These are phyloP conservation scores for Lophium mytilinum DNA, from an alignment of 495 filamentous ascomycete genomes.

Conservation along the genomic window DNA sequence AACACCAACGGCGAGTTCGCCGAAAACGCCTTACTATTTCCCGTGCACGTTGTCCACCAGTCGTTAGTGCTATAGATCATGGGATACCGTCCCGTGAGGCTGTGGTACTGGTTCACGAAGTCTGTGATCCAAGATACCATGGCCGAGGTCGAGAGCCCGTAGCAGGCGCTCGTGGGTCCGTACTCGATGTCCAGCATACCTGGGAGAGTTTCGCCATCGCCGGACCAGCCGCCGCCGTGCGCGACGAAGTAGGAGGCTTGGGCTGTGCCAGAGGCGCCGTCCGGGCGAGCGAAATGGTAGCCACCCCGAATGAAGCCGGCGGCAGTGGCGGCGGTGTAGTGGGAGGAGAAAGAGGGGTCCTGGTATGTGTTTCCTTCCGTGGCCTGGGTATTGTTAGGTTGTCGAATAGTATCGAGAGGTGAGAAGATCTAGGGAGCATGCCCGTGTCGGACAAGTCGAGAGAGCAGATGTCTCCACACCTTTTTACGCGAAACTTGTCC, in stretches of 20 bases:
- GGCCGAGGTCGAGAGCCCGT: slow-evolving; percentile 41
- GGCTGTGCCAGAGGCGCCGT: slow-evolving; percentile 39
- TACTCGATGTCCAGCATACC: slow-evolving; percentile 62
- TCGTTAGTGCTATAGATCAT: slow-evolving; percentile 53
- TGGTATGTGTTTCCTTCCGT: slow-evolving; percentile 52
- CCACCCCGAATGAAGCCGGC: slow-evolving; percentile 54
- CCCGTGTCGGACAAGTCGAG: too few relatives aligned
- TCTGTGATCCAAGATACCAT: slow-evolving; percentile 55
- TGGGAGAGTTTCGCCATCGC: slow-evolving; percentile 54
- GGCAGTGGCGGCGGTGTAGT: slow-evolving; percentile 47
- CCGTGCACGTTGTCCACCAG: slow-evolving; percentile 58
- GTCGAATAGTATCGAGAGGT: too few relatives aligned
- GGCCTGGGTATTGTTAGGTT: slow-evolving; percentile 13
- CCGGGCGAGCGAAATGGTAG: slow-evolving; percentile 57
- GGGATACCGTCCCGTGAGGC: slow-evolving; percentile 45
- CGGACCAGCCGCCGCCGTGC: slow-evolving; percentile 55
- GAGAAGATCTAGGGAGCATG: too few relatives aligned
- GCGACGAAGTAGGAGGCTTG: slow-evolving; percentile 54
- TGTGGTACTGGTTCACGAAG: slow-evolving; percentile 51
- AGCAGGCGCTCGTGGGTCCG: slow-evolving; percentile 39
- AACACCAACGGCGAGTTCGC: slow-evolving; percentile 49
- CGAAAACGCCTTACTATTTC: slow-evolving; percentile 45
- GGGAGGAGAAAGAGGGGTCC: slow-evolving; percentile 45
- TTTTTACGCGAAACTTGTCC: too few relatives aligned
- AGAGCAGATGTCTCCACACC: too few relatives aligned